Evolutionary conservation across 78 protist genomes (phyloP).

Genomic region (slime mould (Dictyostelium discoideum)): DNA sequence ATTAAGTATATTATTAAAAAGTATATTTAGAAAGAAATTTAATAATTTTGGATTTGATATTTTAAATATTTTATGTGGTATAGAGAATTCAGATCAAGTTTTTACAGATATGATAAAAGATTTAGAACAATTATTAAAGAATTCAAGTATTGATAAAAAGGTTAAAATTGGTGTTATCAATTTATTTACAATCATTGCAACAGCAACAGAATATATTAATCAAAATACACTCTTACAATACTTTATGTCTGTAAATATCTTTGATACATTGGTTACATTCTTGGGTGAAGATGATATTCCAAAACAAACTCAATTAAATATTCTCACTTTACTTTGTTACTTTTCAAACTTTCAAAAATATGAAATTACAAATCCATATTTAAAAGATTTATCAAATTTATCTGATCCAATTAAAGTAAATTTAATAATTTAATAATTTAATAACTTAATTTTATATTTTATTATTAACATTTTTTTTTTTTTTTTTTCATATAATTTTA

Average conservation of each 20-base stretch:
- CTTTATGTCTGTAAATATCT: conserved; percentile 61
- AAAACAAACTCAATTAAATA: background rate
- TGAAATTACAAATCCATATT: conserved; percentile 52
- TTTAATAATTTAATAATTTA: background rate
- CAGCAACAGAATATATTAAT: conserved; percentile 73
- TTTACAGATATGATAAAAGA: conserved; percentile 50
- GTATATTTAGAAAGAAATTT: conserved; percentile 80
- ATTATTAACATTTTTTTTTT: background rate
- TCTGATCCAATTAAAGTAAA: background rate
- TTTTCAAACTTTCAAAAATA: conserved; percentile 63
- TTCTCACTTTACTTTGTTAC: conserved; percentile 8
- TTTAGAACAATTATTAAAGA: background rate
- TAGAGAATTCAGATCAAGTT: conserved; percentile 50
- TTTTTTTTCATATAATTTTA: background rate
- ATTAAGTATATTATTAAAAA: conserved; percentile 45
- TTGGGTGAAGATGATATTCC: conserved; percentile 20
- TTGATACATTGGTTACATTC: background rate
- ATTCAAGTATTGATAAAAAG: background rate
- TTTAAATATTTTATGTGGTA: conserved; percentile 71
- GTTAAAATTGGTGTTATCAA: conserved; percentile 35
- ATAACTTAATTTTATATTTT: background rate
- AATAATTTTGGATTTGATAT: conserved; percentile 77
- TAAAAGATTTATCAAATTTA: background rate
- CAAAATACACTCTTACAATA: conserved; percentile 67
- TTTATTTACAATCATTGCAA: conserved; percentile 41